These are phyloP conservation scores for Cucurbita moschata DNA, from an alignment of 306 rosid species.

Conservation along the genomic window DNA sequence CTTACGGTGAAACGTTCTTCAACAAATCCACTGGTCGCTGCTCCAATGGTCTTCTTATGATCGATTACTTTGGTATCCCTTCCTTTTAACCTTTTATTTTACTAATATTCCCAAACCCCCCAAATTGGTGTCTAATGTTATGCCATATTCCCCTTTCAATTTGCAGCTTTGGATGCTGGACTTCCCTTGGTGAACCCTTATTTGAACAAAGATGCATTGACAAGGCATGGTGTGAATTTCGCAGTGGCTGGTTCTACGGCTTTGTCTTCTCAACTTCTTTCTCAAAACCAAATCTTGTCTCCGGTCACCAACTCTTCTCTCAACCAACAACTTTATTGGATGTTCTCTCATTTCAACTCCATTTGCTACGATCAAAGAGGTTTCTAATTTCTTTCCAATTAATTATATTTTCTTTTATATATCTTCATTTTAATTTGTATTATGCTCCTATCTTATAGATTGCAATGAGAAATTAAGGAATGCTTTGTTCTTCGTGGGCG, in stretches of 20 bases:
- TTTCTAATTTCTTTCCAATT: background rate
- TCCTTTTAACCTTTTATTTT: no score
- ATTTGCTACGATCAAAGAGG: background rate
- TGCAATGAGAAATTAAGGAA: constrained; percentile 2
- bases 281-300: background rate
- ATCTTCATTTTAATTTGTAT: no score
- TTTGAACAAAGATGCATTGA: background rate
- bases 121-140: no score
- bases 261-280: background rate
- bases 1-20: background rate
- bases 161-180: constrained; percentile 2
- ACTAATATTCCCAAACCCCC: no score
- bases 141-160: no score
- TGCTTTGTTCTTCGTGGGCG: constrained; percentile 14
- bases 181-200: constrained; percentile 11
- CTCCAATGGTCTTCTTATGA: background rate
- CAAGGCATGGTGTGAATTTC: constrained; percentile 6
- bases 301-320: background rate
- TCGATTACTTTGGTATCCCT: background rate
- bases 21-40: background rate
- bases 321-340: constrained; percentile 8
- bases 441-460: background rate
- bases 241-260: constrained; percentile 16
- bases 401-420: no score
- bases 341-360: constrained; percentile 7